Conservation (phyloP, 495 filamentous ascomycete species). For the Sphaerosporella brunnea region DNA sequence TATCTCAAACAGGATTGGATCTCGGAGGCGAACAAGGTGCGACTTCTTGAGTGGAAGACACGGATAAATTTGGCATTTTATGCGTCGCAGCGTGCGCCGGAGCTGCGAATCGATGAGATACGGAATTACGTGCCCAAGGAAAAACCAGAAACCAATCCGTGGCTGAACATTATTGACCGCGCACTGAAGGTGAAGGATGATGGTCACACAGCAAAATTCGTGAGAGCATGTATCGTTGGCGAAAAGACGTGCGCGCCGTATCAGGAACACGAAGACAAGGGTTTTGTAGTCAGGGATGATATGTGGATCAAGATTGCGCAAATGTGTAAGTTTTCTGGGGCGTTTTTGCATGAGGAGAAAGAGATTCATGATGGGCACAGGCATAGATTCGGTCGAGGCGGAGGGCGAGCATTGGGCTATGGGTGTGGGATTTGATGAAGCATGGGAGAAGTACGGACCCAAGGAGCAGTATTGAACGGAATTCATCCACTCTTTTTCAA, state of each 20-base stretch:
- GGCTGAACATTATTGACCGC: conserved; percentile 40
- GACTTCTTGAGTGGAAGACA: conserved; percentile 49
- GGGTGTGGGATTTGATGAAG: conserved; percentile 38
- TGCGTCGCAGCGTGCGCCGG: conserved; percentile 37
- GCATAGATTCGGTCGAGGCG: conserved; percentile 34
- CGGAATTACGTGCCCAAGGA: conserved; percentile 32
- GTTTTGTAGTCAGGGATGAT: conserved; percentile 40
- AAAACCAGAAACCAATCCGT: conserved; percentile 26
- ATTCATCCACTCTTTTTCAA: too few species aligned
- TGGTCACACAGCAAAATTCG: conserved; percentile 59
- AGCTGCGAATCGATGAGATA: conserved; percentile 37
- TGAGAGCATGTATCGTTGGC: conserved; percentile 45
- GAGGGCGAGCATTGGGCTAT: conserved; percentile 36
- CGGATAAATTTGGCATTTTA: conserved; percentile 46
- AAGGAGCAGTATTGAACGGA: conserved; percentile 1
- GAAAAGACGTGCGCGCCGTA: conserved; percentile 33
- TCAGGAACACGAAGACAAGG: conserved; percentile 28
- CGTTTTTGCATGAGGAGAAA: background rate
- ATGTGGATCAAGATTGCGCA: conserved; percentile 51
- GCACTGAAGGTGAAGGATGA: conserved; percentile 44
- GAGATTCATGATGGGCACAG: background rate
- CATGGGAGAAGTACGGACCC: conserved; percentile 33
- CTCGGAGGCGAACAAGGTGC: conserved; percentile 32
- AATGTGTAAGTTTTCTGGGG: conserved; percentile 36
- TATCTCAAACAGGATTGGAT: conserved; percentile 32